Percentiles rank a stretch among this genome's conserved stretches.
phyloP scores from a whole-genome alignment of 176 grass and related monocot genomes.

The Oryza punctata region DNA sequence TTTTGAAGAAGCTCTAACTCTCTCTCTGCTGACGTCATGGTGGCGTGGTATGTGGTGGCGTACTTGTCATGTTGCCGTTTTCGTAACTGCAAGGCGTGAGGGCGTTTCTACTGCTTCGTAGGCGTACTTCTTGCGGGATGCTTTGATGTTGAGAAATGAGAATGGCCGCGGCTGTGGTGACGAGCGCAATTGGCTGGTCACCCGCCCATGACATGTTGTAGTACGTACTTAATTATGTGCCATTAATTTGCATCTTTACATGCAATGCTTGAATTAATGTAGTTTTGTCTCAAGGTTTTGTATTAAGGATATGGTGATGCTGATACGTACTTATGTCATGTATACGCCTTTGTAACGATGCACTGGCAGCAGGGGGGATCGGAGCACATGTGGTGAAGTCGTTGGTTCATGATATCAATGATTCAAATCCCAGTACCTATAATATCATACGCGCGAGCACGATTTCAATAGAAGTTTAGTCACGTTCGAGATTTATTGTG shows the following conservation, averaged over 20 bases:
- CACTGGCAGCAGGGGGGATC: too few species aligned
- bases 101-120: slow-evolving; percentile 23
- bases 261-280: slow-evolving; percentile 4
- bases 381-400: too few species aligned
- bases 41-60: not conserved
- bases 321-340: not conserved
- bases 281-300: not conserved
- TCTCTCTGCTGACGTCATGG: not conserved
- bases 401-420: too few species aligned
- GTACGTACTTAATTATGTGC: slow-evolving; percentile 16
- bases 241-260: slow-evolving; percentile 18
- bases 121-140: slow-evolving; percentile 24
- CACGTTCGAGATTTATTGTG: too few species aligned
- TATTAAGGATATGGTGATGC: not conserved
- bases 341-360: too few species aligned
- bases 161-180: slow-evolving; percentile 47
- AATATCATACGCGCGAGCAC: too few species aligned
- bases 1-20: slow-evolving; percentile 47
- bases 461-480: too few species aligned
- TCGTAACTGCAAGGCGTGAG: slow-evolving; percentile 12
- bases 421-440: too few species aligned
- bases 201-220: slow-evolving; percentile 37
- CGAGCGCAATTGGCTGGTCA: slow-evolving; percentile 40
- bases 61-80: not conserved
- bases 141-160: slow-evolving; percentile 16